Conservation (phyloP, 495 filamentous ascomycete species). For the Penicillium coffeae region DNA sequence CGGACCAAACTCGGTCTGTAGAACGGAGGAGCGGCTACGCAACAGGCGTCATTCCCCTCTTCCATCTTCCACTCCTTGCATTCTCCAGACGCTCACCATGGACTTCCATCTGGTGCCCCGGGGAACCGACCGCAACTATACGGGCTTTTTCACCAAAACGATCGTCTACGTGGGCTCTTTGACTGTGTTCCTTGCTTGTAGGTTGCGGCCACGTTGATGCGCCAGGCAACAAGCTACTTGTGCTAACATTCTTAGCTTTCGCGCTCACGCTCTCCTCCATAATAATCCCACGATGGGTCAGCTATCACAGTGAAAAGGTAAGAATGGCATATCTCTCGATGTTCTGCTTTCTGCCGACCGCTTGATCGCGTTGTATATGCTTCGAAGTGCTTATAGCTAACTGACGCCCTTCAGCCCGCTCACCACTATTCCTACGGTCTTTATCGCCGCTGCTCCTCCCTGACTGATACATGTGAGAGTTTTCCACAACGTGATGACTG, state of each 20-base stretch:
- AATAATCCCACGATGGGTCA: conserved; percentile 74
- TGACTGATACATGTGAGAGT: conserved; percentile 49
- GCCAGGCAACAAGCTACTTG: neutral
- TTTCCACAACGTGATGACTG: conserved; percentile 66
- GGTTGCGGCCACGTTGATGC: conserved; percentile 18
- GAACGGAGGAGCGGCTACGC: neutral
- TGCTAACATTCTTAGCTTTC: conserved; percentile 53
- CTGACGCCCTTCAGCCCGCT: conserved; percentile 24
- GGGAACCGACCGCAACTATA: conserved; percentile 44
- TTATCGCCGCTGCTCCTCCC: conserved; percentile 72
- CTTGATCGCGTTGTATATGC: neutral
- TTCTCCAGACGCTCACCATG: conserved; percentile 21
- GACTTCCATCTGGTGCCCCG: conserved; percentile 44
- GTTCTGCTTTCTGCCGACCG: neutral
- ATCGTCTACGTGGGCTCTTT: conserved; percentile 58
- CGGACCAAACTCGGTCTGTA: conserved; percentile 7
- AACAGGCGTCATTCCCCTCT: conserved; percentile 3
- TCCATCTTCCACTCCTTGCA: conserved; percentile 2
- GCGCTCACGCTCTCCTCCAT: conserved; percentile 73
- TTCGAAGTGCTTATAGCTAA: neutral
- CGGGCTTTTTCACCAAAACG: conserved; percentile 45
- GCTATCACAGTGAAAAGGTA: conserved; percentile 63
- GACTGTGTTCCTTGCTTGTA: conserved; percentile 58
- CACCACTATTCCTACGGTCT: conserved; percentile 72
- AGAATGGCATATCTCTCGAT: neutral